A percentile compares a stretch with the other conserved stretches of the same genome.
Evolutionary conservation across 495 filamentous ascomycete species (phyloP).

Genomic region (Daldinia vernicosa): DNA sequence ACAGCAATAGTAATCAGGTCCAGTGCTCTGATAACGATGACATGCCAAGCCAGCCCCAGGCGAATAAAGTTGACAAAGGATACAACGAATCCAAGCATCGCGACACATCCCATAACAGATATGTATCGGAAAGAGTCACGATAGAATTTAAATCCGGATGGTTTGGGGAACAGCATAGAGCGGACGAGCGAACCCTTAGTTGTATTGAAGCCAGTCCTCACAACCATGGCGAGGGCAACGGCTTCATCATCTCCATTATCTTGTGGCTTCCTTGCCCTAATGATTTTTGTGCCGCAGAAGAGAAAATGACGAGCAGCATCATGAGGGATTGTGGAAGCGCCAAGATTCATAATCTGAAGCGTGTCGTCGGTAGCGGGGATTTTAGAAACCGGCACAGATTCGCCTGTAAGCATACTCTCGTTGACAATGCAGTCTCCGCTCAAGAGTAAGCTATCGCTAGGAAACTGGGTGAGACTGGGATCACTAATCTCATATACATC

Average conservation of each 20-base stretch:
- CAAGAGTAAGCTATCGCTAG: conserved; percentile 90
- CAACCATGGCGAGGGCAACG: conserved; percentile 88
- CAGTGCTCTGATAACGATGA: conserved; percentile 90
- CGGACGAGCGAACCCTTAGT: conserved; percentile 96
- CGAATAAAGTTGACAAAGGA: conserved; percentile 94
- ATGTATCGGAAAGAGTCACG: conserved; percentile 98
- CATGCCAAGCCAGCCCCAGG: conserved; percentile 80
- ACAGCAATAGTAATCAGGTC: conserved; percentile 99
- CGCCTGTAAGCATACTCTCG: conserved; percentile 99
- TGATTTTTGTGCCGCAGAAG: conserved; percentile 94
- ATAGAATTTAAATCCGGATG: conserved; percentile 98
- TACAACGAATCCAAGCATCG: conserved; percentile 83
- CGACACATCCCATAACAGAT: conserved; percentile 93
- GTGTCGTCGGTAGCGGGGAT: conserved; percentile 84
- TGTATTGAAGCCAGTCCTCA: conserved; percentile 94
- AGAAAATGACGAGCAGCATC: conserved; percentile 87
- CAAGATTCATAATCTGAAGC: conserved; percentile 75
- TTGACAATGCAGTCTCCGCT: conserved; percentile 98
- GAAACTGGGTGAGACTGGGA: conserved; percentile 90
- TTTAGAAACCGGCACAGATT: conserved; percentile 97
- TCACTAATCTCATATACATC: conserved; percentile 98
- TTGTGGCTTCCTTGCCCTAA: conserved; percentile 87
- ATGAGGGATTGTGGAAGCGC: conserved; percentile 78
- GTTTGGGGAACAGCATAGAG: conserved; percentile 98
- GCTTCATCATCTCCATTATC: conserved; percentile 85